A percentile compares a stretch with the other conserved stretches of the same genome.
Conservation (phyloP, 2,329 filamentous ascomycete species). For the Alternaria burnsii region DNA sequence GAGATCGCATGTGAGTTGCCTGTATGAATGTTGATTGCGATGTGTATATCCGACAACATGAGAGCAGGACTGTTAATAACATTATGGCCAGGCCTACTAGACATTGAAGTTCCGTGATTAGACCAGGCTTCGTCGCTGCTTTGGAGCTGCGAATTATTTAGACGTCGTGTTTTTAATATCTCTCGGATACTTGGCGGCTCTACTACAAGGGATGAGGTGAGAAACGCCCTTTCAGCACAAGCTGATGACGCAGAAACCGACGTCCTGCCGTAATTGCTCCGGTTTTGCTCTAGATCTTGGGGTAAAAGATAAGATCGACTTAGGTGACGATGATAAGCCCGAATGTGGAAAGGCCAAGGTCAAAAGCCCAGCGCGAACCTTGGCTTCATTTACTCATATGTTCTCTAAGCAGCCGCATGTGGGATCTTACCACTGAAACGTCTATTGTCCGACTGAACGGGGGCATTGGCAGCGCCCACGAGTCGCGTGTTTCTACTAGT, state of each 20-base stretch:
- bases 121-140: neutral
- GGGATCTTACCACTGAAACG: neutral
- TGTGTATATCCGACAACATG: neutral
- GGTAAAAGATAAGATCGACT: neutral
- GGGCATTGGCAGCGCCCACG: neutral
- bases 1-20: neutral
- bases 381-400: neutral
- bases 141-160: neutral
- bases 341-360: neutral
- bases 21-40: neutral
- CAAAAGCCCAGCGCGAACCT: neutral
- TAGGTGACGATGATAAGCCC: neutral
- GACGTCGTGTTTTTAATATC: neutral
- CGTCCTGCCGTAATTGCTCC: neutral
- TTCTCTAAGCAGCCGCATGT: neutral
- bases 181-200: constrained; percentile 1
- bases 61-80: neutral
- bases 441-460: neutral
- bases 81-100: neutral
- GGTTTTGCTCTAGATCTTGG: neutral
- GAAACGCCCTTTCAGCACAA: neutral
- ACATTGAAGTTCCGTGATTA: neutral
- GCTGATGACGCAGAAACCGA: neutral
- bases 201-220: neutral
- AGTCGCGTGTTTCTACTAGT: neutral